These are phyloP conservation scores for Aspergillus novofumigatus DNA, from an alignment of 2,329 filamentous ascomycete genomes.

Conservation along the genomic window DNA sequence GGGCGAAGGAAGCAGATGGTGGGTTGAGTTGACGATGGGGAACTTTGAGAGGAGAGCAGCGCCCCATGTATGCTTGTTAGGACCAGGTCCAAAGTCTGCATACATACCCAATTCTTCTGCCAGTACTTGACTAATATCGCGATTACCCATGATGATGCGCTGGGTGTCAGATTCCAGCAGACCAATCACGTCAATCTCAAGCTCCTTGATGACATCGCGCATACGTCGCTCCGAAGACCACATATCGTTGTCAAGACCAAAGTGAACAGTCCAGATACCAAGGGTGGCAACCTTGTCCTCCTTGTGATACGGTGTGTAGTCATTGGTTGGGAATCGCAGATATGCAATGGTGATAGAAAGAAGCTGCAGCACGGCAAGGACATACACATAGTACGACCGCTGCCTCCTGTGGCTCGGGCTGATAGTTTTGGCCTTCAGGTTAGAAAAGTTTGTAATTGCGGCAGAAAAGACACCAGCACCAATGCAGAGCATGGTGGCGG, in stretches of 20 bases:
- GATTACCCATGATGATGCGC: slow-evolving; percentile 99
- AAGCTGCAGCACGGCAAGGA: slow-evolving; percentile 72
- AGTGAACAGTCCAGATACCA: slow-evolving; percentile 98
- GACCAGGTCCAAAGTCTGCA: slow-evolving; percentile 92
- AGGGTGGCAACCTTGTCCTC: slow-evolving; percentile 85
- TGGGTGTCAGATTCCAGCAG: slow-evolving; percentile 89
- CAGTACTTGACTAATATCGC: slow-evolving; percentile 90
- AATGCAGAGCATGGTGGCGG: slow-evolving; percentile 75
- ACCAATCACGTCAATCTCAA: slow-evolving; percentile 96
- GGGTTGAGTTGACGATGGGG: slow-evolving; percentile 93
- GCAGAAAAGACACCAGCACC: slow-evolving; percentile 77
- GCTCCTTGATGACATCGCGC: slow-evolving; percentile 81
- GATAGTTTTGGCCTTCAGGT: slow-evolving; percentile 37
- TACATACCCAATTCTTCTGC: slow-evolving; percentile 98
- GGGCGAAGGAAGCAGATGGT: slow-evolving; percentile 91
- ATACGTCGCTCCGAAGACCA: slow-evolving; percentile 95
- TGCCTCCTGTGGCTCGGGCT: slow-evolving; percentile 44
- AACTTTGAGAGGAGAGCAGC: slow-evolving; percentile 91
- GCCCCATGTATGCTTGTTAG: slow-evolving; percentile 99
- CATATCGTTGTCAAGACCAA: slow-evolving; percentile 97
- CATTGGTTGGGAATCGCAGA: slow-evolving; percentile 84
- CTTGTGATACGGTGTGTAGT: slow-evolving; percentile 85
- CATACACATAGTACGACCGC: slow-evolving; percentile 65
- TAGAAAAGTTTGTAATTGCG: slow-evolving; percentile 50
- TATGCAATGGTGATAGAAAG: slow-evolving; percentile 78